These are phyloP conservation scores for Nitzschia sp. DNA, from an alignment of 108 stramenopile species.

Conservation along the genomic window DNA sequence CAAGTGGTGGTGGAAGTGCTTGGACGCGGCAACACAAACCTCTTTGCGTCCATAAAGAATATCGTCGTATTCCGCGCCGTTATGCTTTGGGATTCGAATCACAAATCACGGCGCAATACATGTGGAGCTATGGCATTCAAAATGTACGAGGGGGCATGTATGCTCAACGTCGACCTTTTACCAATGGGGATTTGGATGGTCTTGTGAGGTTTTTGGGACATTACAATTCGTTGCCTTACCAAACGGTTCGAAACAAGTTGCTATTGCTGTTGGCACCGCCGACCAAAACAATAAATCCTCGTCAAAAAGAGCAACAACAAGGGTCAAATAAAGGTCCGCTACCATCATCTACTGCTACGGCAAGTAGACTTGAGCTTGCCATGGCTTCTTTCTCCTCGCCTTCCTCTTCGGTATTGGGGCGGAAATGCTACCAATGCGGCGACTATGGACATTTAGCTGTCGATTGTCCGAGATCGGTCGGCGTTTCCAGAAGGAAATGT, in stretches of 20 bases:
- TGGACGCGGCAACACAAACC: constrained; percentile 65
- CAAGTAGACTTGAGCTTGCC: no score
- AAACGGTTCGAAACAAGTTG: constrained; percentile 25
- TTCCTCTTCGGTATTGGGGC: neutral
- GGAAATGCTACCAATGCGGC: neutral
- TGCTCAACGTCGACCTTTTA: constrained; percentile 43
- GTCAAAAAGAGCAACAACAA: neutral
- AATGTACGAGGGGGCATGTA: constrained; percentile 71
- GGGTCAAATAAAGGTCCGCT: neutral
- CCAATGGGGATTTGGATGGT: constrained; percentile 42
- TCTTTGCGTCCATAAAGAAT: constrained; percentile 41
- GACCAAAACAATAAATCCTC: neutral
- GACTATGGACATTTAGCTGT: neutral
- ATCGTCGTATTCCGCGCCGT: constrained; percentile 45
- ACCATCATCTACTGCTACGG: no score
- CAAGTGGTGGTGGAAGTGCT: constrained; percentile 42
- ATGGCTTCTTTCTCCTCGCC: neutral
- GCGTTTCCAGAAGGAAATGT: neutral
- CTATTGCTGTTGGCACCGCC: constrained; percentile 2
- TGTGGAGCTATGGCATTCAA: constrained; percentile 61
- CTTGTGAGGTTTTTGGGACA: constrained; percentile 68
- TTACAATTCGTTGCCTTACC: constrained; percentile 65
- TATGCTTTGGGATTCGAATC: constrained; percentile 61
- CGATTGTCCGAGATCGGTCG: neutral
- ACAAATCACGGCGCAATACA: constrained; percentile 57